Evolutionary conservation across 2,329 filamentous ascomycete genomes (phyloP).

Genomic region (Claviceps humidiphila): DNA sequence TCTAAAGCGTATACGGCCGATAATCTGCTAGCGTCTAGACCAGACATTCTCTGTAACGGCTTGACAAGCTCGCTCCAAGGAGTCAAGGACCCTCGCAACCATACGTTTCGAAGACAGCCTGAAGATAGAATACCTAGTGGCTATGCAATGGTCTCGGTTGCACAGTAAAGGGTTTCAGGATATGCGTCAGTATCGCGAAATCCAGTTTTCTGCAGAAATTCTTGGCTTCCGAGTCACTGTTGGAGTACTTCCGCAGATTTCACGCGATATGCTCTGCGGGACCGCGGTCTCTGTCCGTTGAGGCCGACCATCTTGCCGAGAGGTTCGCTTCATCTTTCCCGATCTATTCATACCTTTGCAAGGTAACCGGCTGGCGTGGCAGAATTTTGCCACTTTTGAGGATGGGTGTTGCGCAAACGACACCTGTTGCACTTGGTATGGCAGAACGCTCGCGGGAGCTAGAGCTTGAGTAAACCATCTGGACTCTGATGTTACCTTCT

Average conservation of each 20-base stretch:
- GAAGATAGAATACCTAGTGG: not conserved
- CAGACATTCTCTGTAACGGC: not conserved
- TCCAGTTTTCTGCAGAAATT: not conserved
- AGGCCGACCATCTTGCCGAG: conserved; percentile 14
- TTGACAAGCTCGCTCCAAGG: not conserved
- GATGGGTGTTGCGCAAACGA: not conserved
- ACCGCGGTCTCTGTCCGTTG: not conserved
- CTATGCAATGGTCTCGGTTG: not conserved
- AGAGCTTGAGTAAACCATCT: not conserved
- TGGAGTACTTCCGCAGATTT: not conserved
- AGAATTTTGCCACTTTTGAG: not conserved
- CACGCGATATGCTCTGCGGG: not conserved
- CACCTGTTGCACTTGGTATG: not conserved
- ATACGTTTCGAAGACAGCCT: not conserved
- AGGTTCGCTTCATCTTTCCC: conserved; percentile 29
- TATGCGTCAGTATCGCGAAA: conserved; percentile 2
- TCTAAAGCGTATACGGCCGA: not conserved
- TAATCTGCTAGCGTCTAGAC: not conserved
- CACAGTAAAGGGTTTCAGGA: conserved; percentile 6
- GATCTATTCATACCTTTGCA: not conserved
- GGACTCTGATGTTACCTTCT: not conserved
- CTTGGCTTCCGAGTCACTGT: not conserved
- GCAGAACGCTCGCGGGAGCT: not conserved
- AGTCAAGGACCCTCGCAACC: not conserved
- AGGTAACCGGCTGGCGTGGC: not conserved